Evolutionary conservation across 768 basidiomycete genomes (phyloP).

Genomic region (Tricholoma terreum): DNA sequence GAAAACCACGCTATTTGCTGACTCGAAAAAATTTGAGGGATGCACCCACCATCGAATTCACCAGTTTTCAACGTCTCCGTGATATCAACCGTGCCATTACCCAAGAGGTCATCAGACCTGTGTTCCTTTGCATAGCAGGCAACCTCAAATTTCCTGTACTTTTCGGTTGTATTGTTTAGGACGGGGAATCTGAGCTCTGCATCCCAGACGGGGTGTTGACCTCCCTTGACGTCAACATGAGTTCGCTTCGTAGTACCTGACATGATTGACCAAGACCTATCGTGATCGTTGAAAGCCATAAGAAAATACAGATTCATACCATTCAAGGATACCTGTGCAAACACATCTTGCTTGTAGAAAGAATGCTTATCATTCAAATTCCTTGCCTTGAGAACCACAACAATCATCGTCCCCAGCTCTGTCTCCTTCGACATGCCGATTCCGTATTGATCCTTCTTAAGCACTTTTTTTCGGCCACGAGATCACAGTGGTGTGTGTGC

Average conservation of each 20-base stretch:
- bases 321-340: constrained; percentile 60
- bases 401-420: constrained; percentile 78
- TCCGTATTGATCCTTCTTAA: background rate
- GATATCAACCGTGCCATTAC: constrained; percentile 73
- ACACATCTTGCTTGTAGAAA: constrained; percentile 92
- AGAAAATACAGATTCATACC: constrained; percentile 25
- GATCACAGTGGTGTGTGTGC: background rate
- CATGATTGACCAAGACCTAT: background rate
- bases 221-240: constrained; percentile 75
- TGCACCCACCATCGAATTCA: constrained; percentile 82
- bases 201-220: constrained; percentile 94
- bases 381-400: constrained; percentile 82
- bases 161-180: constrained; percentile 47
- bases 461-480: background rate
- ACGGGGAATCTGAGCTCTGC: constrained; percentile 81
- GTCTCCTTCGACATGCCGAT: constrained; percentile 32
- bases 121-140: constrained; percentile 81
- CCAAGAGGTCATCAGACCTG: constrained; percentile 69
- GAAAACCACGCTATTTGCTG: background rate
- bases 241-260: constrained; percentile 65
- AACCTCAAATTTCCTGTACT: constrained; percentile 66
- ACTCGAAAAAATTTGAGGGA: background rate
- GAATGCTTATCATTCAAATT: constrained; percentile 80
- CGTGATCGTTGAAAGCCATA: background rate
- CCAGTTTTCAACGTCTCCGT: constrained; percentile 77